Evolutionary conservation across 2,329 filamentous ascomycete genomes (phyloP), one percentile per base, ranked within the genome.

Genomic region (Colletotrichum sp.): DNA sequence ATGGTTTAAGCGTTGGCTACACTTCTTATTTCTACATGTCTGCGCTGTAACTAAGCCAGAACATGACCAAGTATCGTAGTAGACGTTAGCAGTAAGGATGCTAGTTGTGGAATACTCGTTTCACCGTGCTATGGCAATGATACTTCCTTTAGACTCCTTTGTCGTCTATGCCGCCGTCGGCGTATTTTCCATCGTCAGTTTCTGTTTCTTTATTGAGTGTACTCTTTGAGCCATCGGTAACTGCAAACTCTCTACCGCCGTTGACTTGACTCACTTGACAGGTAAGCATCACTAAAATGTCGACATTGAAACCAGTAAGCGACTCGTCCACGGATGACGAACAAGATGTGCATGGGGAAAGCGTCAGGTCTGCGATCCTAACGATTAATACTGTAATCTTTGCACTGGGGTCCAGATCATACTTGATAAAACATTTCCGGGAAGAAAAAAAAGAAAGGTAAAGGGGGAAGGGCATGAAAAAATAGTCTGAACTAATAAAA

Each of bases 41-140:
- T 21, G 6, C n/a, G 43, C n/a, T 1, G 4, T 47, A 13, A 47
- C 12, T 7, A 21, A 47, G 43, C 4, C 43, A 47, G 3, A 21
- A 21, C n/a, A 12, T 2, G 7, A 21, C 6, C 6, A 51, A 8
- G 43, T 51, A 5, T 21, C n/a, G n/a, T n/a, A 51, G 3, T 51
- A 51, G n/a, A 51, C 21, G 4, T 51, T 6, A 24, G 2, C 43
- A 0, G 11, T 13, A 6, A 13, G 43, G 11, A 24, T 11, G 24
- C 24, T 24, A 24, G 24, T 27, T 27, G 24, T 27, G 24, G 24
- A 27, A 6, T 27, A 27, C 5, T 27, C 24, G 24, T 6, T 27
- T 21, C 7, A 4, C n/a, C 1, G 11, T 51, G 11, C 11, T 7
- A 0, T 13, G 3, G 4, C 11, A 12, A 7, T 4, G 0, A 47